Evolutionary conservation across 129 eudicot genomes (phyloP).

Genomic region (Helianthus tuberosus): DNA sequence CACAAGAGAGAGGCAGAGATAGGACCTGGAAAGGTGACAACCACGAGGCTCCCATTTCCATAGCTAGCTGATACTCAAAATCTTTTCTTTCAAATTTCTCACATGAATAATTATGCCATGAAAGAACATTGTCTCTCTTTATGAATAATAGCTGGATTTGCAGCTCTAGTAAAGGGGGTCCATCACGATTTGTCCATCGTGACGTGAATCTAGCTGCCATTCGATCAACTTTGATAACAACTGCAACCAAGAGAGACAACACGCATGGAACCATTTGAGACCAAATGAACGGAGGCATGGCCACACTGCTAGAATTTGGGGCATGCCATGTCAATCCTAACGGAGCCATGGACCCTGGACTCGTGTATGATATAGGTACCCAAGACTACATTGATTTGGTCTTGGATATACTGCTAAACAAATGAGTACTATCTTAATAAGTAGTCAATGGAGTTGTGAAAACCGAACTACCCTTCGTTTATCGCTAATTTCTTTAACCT

Average conservation of each 20-base stretch:
- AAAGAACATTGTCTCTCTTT: too few relatives aligned
- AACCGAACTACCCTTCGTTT: conserved; percentile 42
- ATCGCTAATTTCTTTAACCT: conserved; percentile 14
- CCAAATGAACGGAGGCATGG: conserved; percentile 7
- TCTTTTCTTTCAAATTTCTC: too few relatives aligned
- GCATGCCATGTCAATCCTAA: conserved; percentile 47
- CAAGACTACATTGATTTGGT: conserved; percentile 41
- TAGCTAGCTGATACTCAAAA: too few relatives aligned
- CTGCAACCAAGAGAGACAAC: conserved; percentile 43
- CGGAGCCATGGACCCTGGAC: conserved; percentile 44
- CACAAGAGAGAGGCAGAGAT: too few relatives aligned
- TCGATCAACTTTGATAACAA: conserved; percentile 57
- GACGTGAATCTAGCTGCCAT: conserved; percentile 63
- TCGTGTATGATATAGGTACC: conserved; percentile 36
- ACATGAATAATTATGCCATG: too few relatives aligned
- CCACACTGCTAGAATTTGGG: conserved; percentile 43
- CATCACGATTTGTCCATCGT: conserved; percentile 16
- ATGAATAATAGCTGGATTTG: conserved; percentile 41
- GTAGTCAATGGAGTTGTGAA: conserved; percentile 32
- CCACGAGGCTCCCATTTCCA: too few relatives aligned
- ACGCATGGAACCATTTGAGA: conserved; percentile 10
- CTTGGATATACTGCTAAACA: conserved; percentile 35
- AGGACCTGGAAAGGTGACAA: too few relatives aligned
- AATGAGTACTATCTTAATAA: conserved; percentile 25
- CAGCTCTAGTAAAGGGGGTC: conserved; percentile 45